Evolutionary conservation across 345 rosid genomes (phyloP).

Genomic region (Eucalyptus curtisii): DNA sequence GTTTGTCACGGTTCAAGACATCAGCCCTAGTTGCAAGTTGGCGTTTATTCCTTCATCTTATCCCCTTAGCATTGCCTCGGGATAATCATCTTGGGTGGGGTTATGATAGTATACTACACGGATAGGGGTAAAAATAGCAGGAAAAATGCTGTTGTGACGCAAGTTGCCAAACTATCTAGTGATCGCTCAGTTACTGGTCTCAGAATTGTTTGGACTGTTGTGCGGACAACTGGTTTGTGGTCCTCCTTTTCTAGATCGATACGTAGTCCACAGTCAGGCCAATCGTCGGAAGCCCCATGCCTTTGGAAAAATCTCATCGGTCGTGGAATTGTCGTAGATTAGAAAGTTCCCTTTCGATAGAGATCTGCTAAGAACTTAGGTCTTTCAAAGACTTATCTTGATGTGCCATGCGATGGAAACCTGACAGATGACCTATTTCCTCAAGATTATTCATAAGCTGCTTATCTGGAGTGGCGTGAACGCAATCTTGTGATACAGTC

Average conservation of each 20-base stretch:
- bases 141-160: background rate
- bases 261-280: background rate
- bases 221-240: background rate
- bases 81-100: background rate
- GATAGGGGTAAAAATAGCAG: background rate
- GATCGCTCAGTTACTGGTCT: background rate
- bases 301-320: background rate
- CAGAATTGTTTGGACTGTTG: background rate
- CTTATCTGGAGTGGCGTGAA: background rate
- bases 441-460: background rate
- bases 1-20: background rate
- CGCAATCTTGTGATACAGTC: background rate
- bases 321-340: background rate
- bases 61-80: background rate
- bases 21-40: background rate
- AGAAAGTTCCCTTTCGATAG: background rate
- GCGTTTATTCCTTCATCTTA: background rate
- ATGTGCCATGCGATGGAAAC: background rate
- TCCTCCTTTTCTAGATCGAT: background rate
- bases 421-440: background rate
- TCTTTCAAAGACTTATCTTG: background rate
- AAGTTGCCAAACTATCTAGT: background rate
- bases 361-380: background rate
- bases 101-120: background rate
- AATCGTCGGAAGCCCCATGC: background rate